A percentile compares a stretch with the other conserved stretches of the same genome.
These are phyloP conservation scores for Canna indica DNA, from an alignment of 176 grass and related monocot genomes.

Conservation along the genomic window DNA sequence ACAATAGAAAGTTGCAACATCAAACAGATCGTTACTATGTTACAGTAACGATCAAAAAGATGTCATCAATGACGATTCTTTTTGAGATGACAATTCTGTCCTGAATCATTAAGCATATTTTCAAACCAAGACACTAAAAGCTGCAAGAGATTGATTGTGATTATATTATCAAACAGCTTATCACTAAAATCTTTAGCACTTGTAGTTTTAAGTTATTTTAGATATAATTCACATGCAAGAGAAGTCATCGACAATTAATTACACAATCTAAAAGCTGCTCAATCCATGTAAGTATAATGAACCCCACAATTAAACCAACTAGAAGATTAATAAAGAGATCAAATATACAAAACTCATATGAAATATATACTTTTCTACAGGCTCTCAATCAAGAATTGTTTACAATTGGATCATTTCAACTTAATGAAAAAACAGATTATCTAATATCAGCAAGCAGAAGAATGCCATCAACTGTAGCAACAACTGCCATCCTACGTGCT, in stretches of 20 bases:
- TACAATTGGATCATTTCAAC: not conserved
- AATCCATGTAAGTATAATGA: not conserved
- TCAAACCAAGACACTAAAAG: not conserved
- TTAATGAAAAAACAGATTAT: not conserved
- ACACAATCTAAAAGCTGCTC: no score
- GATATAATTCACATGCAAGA: no score
- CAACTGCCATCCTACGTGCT: not conserved
- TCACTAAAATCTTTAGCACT: no score
- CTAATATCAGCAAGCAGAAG: not conserved
- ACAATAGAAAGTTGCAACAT: not conserved
- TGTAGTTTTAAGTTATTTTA: no score
- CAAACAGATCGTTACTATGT: not conserved
- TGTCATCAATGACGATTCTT: no score
- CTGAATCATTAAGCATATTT: not conserved
- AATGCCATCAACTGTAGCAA: not conserved
- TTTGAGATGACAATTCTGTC: not conserved
- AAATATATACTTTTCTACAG: not conserved
- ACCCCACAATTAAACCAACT: not conserved
- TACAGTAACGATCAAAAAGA: no score
- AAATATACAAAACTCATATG: not conserved
- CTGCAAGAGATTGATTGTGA: not conserved
- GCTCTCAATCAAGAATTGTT: not conserved
- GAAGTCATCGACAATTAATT: no score
- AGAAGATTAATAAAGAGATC: not conserved
- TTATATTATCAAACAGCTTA: no score